phyloP scores from a whole-genome alignment of 108 stramenopile genomes.

The Aurantiochytrium sp. region DNA sequence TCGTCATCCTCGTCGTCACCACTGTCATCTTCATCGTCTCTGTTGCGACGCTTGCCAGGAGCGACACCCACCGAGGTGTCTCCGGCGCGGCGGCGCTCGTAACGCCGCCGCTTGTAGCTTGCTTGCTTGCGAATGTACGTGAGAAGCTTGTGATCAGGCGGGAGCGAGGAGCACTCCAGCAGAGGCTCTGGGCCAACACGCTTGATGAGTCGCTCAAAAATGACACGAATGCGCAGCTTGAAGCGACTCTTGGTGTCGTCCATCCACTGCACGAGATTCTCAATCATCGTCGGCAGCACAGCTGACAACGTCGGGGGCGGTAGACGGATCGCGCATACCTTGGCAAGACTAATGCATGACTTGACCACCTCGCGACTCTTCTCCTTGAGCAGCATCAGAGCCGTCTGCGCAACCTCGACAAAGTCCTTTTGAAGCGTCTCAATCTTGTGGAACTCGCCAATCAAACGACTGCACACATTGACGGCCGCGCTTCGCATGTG shows the following conservation, averaged over 20 bases:
- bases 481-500: slow-evolving; percentile 7
- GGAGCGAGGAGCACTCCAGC: not conserved
- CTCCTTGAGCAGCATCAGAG: not conserved
- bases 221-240: not conserved
- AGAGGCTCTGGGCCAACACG: not conserved
- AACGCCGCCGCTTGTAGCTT: not conserved
- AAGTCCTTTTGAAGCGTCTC: not conserved
- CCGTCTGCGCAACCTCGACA: not conserved
- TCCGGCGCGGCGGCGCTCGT: not conserved
- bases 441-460: not conserved
- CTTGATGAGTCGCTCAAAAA: not conserved
- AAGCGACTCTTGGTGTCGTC: not conserved
- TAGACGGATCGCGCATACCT: slow-evolving; percentile 6
- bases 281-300: not conserved
- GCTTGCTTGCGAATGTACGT: not conserved
- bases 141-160: not conserved
- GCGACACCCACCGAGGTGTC: not conserved
- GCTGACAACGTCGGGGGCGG: not conserved
- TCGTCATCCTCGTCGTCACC: not conserved
- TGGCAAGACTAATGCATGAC: not conserved
- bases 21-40: not conserved
- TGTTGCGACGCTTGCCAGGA: not conserved
- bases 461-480: not conserved
- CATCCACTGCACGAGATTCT: not conserved
- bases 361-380: slow-evolving; percentile 3